phyloP scores from a whole-genome alignment of 345 rosid genomes.

The Gossypium sturtianum region DNA sequence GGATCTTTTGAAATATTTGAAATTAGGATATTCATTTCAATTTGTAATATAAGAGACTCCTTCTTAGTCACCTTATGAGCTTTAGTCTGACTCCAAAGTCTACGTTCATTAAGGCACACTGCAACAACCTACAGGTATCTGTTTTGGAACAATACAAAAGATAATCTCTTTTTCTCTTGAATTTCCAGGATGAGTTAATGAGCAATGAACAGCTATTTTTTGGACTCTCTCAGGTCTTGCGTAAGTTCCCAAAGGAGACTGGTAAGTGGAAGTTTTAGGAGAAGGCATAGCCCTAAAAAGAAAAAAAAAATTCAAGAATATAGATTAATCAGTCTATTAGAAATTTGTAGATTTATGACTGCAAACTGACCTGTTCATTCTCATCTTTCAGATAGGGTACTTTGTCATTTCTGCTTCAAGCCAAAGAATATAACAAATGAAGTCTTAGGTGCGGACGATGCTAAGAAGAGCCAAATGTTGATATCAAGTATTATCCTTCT shows the following conservation, averaged over 20 bases:
- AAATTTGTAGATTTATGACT: slow-evolving; percentile 13
- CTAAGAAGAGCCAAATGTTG: slow-evolving; percentile 74
- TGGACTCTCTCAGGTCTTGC: slow-evolving; percentile 91
- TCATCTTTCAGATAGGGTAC: slow-evolving; percentile 69
- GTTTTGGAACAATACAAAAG: slow-evolving; percentile 15
- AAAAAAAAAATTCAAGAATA: neutral
- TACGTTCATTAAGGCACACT: neutral
- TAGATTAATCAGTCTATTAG: slow-evolving; percentile 10
- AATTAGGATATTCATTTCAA: neutral
- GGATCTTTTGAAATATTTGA: neutral
- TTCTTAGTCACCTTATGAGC: neutral
- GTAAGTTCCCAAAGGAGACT: slow-evolving; percentile 93
- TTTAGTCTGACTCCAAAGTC: neutral
- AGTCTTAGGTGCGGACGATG: slow-evolving; percentile 52
- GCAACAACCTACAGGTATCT: neutral
- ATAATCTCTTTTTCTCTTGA: slow-evolving; percentile 17
- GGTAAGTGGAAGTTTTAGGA: slow-evolving; percentile 37
- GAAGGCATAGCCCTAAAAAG: neutral
- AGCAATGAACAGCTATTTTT: slow-evolving; percentile 89
- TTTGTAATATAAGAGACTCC: neutral
- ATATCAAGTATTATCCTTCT: slow-evolving; percentile 90
- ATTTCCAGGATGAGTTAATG: slow-evolving; percentile 86
- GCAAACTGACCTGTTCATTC: slow-evolving; percentile 18
- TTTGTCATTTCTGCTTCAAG: slow-evolving; percentile 98
- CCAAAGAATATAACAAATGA: slow-evolving; percentile 71